phyloP scores from a whole-genome alignment of 352 stramenopile genomes.

The Pythium angustatum region DNA sequence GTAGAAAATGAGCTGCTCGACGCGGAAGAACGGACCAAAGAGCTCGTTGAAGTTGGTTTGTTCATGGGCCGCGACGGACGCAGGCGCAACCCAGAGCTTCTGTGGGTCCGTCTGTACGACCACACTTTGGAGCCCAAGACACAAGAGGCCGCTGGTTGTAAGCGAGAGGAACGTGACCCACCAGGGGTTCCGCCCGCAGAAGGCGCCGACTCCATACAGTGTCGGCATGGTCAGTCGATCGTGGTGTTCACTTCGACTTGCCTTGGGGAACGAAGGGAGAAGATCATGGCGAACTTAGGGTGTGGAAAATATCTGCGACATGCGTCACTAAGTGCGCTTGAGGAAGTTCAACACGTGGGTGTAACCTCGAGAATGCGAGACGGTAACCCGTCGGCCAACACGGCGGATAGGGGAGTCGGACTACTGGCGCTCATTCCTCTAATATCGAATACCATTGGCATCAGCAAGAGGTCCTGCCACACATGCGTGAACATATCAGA shows the following conservation, averaged over 20 bases:
- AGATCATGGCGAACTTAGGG: constrained; percentile 27
- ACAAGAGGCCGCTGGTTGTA: constrained; percentile 51
- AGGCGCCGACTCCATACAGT: constrained; percentile 57
- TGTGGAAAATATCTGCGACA: constrained; percentile 19
- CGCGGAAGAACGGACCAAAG: constrained; percentile 85
- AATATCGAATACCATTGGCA: no score
- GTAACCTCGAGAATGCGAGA: neutral
- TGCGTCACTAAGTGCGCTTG: constrained; percentile 21
- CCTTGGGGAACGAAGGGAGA: constrained; percentile 8
- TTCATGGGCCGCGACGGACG: constrained; percentile 59
- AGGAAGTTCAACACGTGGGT: constrained; percentile 19
- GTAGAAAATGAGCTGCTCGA: constrained; percentile 88
- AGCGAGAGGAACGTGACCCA: constrained; percentile 49
- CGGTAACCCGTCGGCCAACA: no score
- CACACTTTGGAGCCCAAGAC: constrained; percentile 59
- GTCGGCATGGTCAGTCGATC: constrained; percentile 42
- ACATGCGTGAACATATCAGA: no score
- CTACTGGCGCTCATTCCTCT: no score
- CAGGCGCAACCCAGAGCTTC: constrained; percentile 75
- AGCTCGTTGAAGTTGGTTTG: constrained; percentile 76
- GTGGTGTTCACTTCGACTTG: constrained; percentile 5
- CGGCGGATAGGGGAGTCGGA: no score
- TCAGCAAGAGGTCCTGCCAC: no score
- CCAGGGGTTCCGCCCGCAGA: constrained; percentile 51
- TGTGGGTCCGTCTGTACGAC: constrained; percentile 77